Evolutionary conservation across 768 basidiomycete species (phyloP).

Genomic region (Imleria badia): DNA sequence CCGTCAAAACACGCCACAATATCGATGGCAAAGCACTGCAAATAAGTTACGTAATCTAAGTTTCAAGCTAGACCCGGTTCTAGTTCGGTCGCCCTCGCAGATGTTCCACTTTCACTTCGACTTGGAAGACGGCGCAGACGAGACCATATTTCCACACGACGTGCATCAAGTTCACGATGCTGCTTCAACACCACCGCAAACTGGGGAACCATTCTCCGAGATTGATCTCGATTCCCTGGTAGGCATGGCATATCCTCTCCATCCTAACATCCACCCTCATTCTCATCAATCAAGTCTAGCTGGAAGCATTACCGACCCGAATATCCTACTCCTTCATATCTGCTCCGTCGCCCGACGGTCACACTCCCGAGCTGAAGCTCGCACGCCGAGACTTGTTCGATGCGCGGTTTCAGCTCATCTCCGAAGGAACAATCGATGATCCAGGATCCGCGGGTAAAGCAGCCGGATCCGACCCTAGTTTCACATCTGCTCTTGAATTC

Average conservation of each 20-base stretch:
- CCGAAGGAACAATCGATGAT: conserved; percentile 44
- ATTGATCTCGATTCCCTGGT: conserved; percentile 33
- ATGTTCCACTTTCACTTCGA: conserved; percentile 57
- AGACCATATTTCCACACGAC: conserved; percentile 15
- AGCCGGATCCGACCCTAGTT: neutral
- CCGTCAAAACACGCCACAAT: neutral
- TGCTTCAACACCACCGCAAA: neutral
- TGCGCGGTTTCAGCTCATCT: conserved; percentile 90
- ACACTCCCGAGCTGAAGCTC: conserved; percentile 37
- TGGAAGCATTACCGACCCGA: conserved; percentile 62
- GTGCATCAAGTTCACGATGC: neutral
- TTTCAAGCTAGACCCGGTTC: neutral
- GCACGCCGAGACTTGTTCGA: conserved; percentile 90
- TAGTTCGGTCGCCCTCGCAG: conserved; percentile 3
- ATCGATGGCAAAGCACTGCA: neutral
- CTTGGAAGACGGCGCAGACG: conserved; percentile 45
- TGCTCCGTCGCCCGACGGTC: conserved; percentile 43
- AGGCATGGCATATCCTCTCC: conserved; percentile 13
- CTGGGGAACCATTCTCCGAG: conserved; percentile 25
- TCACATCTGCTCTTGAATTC: conserved; percentile 50
- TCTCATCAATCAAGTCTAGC: conserved; percentile 41
- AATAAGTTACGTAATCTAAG: neutral
- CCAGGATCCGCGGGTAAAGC: conserved; percentile 27
- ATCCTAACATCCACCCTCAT: neutral
- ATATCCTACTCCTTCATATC: conserved; percentile 80